Evolutionary conservation across 257 asterid genomes (phyloP), one percentile per base, ranked within the genome.

Genomic region (Coffea eugenioides): DNA sequence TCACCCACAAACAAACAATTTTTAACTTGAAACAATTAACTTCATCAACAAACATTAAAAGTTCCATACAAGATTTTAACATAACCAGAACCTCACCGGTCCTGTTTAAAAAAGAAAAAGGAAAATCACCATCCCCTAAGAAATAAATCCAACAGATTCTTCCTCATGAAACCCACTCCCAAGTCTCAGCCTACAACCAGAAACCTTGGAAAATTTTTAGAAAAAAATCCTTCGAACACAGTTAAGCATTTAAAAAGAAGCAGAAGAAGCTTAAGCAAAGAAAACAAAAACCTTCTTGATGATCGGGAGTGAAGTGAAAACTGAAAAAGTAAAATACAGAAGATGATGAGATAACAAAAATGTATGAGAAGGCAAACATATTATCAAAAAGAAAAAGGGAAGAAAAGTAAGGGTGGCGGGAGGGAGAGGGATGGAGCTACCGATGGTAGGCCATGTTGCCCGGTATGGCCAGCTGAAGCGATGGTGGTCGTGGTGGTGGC

Each of bases 391-490:
- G 10, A 57, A 46, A 0, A 70, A 54, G 23, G 13, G 13, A 65
- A 57, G 62, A 46, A 1, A 31, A 41, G 12, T 8, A 13, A 31
- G 62, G 34, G 34, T 31, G 34, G 34, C 34, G 34, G 18, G 52
- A 39, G 65, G 39, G 39, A 62, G 51, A 56, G 74, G 36, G 64
- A 56, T 16, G 79, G 61, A 83, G 75, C 39, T 85, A 84, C 85
- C 88, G 73, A 77, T 67, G 83, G 67, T 36, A 16, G 79, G 36
- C 71, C 69, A 71, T 76, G 69, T 11, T 76, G 69, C 8, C 12
- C 61, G 73, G 49, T 34, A 39, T 64, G 77, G 36, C 62, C 81
- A 75, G 81, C 78, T 71, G 73, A 3, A 39, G 43, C 16, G 59
- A 20, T 52, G 59, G 57, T 54, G 61, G 62, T 56, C 1, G 62